Base-by-base conservation (phyloP, 306 rosid species). In the Hippophae gyantsensis region DNA sequence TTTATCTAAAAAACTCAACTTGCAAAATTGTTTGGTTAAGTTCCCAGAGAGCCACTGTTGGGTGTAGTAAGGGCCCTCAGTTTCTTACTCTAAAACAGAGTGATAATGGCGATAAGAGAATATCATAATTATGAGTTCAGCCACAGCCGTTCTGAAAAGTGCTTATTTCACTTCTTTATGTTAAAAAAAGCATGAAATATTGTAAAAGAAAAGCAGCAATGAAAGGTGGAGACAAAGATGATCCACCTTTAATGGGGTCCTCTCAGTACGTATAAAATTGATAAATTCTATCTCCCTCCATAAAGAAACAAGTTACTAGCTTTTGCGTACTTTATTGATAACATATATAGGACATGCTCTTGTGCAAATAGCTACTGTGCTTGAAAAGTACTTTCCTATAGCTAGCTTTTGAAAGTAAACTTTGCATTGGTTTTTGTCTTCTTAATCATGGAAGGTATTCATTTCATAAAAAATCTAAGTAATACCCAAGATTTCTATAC, bases 81-180 rank as follows among this genome's bases (percentile, higher is more conserved):
- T 32, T 32, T 2, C 38, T 32, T 32, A 32, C 38, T 32, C 4
- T 2, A 32, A 32, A 32, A 32, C 38, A 32, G 38, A 32, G 38
- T 32, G 38, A 32, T 32, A 4, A 32, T 32, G 38, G 38, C 4
- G 38, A 32, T 2, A 32, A 32, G 38, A 32, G 38, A 32, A 32
- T 32, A 2, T 32, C 38, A 84, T 63, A 78, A 90, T 87, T 81
- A 90, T 87, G 92, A 79, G 79, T 70, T 61, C 61, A 48, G 87
- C 96, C 80, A 84, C 61, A 48, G 87, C 97, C 80, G 86, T 84
- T 86, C 76, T 51, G 47, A 62, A 48, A 64, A 75, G 68, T 72
- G 26, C 6, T 57, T 63, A 6, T 57, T 72, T 72, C 72, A 42
- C 69, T 63, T 62, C 74, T 80, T 73, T 76, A 2, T 63, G 76